Evolutionary conservation across 192 early-diverging fungal species (phyloP).

Genomic region (Podila verticillata): DNA sequence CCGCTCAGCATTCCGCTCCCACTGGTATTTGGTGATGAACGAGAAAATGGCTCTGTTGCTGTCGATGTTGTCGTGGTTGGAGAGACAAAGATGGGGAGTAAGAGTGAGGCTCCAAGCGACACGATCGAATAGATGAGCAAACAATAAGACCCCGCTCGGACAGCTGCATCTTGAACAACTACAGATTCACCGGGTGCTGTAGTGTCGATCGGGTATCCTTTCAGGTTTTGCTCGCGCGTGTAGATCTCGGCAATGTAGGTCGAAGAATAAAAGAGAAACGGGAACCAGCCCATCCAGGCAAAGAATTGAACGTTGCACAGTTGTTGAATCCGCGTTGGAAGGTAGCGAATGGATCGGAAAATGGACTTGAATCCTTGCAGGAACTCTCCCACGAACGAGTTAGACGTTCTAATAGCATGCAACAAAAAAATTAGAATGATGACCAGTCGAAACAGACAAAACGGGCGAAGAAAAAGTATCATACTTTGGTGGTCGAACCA

Average conservation of each 20-base stretch:
- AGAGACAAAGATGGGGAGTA: slow-evolving; percentile 55
- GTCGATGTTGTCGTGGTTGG: slow-evolving; percentile 9
- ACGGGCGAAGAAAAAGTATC: neutral
- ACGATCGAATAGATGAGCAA: slow-evolving; percentile 86
- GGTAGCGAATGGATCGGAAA: slow-evolving; percentile 57
- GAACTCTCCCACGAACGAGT: slow-evolving; percentile 22
- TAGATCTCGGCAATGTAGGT: slow-evolving; percentile 68
- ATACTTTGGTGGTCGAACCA: slow-evolving; percentile 41
- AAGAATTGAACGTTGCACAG: slow-evolving; percentile 96
- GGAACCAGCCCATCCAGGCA: slow-evolving; percentile 98
- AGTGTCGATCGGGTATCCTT: slow-evolving; percentile 17
- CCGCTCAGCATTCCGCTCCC: neutral
- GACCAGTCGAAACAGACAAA: neutral
- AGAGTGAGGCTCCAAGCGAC: slow-evolving; percentile 66
- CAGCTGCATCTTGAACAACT: slow-evolving; percentile 61
- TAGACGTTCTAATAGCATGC: slow-evolving; percentile 13
- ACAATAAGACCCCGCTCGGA: slow-evolving; percentile 87
- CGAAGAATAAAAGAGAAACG: slow-evolving; percentile 85
- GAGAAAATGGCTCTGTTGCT: slow-evolving; percentile 24
- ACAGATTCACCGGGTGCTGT: slow-evolving; percentile 9
- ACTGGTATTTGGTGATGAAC: neutral
- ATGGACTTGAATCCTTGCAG: slow-evolving; percentile 40
- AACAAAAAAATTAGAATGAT: neutral
- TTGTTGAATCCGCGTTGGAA: slow-evolving; percentile 78
- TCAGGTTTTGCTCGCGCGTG: slow-evolving; percentile 17